Evolutionary conservation across 176 grass and related monocot species (phyloP), one percentile per base, ranked within the genome.

Genomic region (Bromus sterilis): DNA sequence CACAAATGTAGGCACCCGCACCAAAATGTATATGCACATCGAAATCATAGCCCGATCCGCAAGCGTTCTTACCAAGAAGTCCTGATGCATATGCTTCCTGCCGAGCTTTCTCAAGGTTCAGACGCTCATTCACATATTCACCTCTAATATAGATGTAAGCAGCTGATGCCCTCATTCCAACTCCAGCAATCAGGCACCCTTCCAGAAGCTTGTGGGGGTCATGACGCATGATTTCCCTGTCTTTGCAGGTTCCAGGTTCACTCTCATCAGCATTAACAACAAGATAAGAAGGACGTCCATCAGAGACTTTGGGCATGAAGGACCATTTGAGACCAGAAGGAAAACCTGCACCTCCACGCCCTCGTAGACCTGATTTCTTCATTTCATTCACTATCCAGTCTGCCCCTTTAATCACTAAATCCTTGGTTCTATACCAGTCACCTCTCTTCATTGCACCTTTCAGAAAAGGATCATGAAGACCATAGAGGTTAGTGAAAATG

Each of bases 211-310:
- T 97, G 85, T 97, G 91, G 7, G 89, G 94, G 69, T 94, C 91
- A 78, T 97, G 94, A 20, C 91, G 81, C 91, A 97, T 97, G 23
- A 97, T 97, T 86, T 97, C 94, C 88, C 91, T 86, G 74, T 97
- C 94, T 75, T 97, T 97, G 74, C 94, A 97, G 40, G 89, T 97
- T 64, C 94, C 94, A 78, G 94, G 94, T 57, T 97, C 87, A 76
- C 91, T 94, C 89, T 97, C 94, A 90, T 97, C 94, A 79, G 94
- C 94, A 84, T 97, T 97, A 73, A 97, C 89, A 35, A 97, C 91
- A 81, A 97, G 91, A 83, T 94, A 94, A 21, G 91, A 97, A 75
- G 94, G 91, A 12, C 89, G 87, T 5, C 89, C 91, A 79, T 97
- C 94, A 29, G 89, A 94, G 26, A 94, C 91, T 86, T 97, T 94